Conservation (phyloP, 2,329 filamentous ascomycete genomes). For the Thielaviopsis populi region DNA sequence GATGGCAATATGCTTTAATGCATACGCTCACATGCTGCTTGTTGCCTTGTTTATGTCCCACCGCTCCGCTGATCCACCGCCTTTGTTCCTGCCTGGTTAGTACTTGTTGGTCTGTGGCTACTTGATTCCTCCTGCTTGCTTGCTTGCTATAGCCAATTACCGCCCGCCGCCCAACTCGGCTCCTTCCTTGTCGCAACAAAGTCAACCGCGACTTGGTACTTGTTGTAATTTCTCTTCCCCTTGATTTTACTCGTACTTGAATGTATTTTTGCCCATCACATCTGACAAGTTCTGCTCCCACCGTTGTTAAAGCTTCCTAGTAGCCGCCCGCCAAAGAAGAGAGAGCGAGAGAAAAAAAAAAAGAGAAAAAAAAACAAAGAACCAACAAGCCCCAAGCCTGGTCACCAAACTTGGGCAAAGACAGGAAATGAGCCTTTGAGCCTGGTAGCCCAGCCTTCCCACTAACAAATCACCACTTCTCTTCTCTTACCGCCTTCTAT, state of each 20-base stretch:
- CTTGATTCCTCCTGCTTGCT: no score
- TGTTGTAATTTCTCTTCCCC: not conserved
- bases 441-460: conserved; percentile 2
- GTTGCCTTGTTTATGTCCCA: no score
- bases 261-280: not conserved
- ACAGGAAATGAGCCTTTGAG: not conserved
- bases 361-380: not conserved
- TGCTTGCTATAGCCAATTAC: no score
- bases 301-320: not conserved
- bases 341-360: not conserved
- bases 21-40: no score
- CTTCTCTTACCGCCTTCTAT: conserved; percentile 3
- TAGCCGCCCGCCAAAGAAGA: not conserved
- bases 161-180: no score
- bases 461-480: conserved; percentile 6
- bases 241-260: not conserved
- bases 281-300: not conserved
- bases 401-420: not conserved
- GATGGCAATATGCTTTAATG: not conserved
- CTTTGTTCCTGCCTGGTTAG: no score
- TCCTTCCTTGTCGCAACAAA: no score
- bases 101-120: no score
- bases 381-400: not conserved
- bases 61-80: no score
- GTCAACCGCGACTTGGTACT: no score